Evolutionary conservation across 1,284 basidiomycete genomes (phyloP), one percentile per base, ranked within the genome.

Genomic region (Moniliophthora roreri): DNA sequence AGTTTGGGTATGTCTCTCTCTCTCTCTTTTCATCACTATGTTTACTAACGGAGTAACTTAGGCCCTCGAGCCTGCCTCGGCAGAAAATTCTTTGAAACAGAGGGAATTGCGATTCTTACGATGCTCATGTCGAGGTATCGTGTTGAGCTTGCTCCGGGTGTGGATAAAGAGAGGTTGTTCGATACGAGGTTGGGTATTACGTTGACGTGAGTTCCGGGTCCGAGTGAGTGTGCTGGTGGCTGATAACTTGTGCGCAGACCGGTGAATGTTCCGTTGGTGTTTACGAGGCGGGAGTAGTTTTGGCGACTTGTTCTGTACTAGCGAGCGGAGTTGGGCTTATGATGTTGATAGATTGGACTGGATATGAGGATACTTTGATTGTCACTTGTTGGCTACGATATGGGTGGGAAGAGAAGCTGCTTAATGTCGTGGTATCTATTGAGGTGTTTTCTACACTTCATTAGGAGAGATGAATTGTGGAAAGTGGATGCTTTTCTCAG

Each of bases 1-100:
- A 46, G 44, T 32, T 10, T 28, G 11, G 44, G 44, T 46, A 46
- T 16, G 44, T 15, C 21, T 46, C 28, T 32, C 11, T 32, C 15
- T 15, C 13, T 9, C 24, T 26, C 10, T 23, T n/a, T 21, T 18
- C 9, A 8, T 7, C 18, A 9, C 44, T 13, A 23, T 28, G 24
- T 32, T 11, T 8, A 15, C 13, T 18, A n/a, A n/a, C 13, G 23
- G 26, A 23, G 28, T 21, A 24, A 44, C 24, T 21, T 23, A 46
- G 44, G 44, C 13, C 28, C 44, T 16, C 44, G 28, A 16, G 44
- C 44, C 24, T 46, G 44, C n/a, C n/a, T 46, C 15, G 44, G 44
- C 13, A 21, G 44, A 26, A 46, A 46, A 24, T 46, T 28, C 24
- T n/a, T 13, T 32, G 44, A 46, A 32, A 16, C 16, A n/a, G 44